Percentiles rank a stretch among this genome's conserved stretches.
Conservation (phyloP, 2,329 filamentous ascomycete species). For the Fusarium metavorans region DNA sequence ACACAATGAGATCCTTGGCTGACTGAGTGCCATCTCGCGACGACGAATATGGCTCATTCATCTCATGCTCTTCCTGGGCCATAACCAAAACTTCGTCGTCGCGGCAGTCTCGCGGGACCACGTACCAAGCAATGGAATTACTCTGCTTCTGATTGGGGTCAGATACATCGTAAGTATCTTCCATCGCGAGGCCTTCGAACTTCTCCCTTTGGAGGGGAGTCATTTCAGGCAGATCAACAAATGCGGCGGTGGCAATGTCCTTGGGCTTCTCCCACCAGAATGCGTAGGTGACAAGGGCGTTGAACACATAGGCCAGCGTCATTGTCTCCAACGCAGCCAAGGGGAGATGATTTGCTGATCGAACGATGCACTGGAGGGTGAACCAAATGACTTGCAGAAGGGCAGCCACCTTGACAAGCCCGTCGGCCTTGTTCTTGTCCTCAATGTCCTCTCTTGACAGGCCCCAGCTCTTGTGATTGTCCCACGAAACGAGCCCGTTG, state of each 20-base stretch:
- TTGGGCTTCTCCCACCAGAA: constrained; percentile 25
- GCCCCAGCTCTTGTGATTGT: background rate
- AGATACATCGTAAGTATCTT: constrained; percentile 11
- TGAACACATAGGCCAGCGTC: constrained; percentile 17
- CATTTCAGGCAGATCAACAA: constrained; percentile 7
- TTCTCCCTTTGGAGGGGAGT: background rate
- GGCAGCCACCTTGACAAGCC: constrained; percentile 9
- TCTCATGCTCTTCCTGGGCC: background rate
- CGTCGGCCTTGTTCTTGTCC: constrained; percentile 20
- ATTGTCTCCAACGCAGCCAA: constrained; percentile 18
- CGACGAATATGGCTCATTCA: background rate
- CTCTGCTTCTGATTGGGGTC: background rate
- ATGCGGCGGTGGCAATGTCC: constrained; percentile 10
- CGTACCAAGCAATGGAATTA: constrained; percentile 14
- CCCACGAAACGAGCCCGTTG: constrained; percentile 3
- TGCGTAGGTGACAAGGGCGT: constrained; percentile 4
- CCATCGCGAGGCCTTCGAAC: constrained; percentile 17
- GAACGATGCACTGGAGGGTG: constrained; percentile 6
- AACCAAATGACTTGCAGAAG: constrained; percentile 17
- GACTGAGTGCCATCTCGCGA: background rate
- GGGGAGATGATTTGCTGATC: constrained; percentile 1
- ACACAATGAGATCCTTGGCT: background rate
- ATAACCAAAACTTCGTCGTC: constrained; percentile 12
- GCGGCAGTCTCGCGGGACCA: constrained; percentile 15
- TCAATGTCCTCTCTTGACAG: constrained; percentile 3